These are phyloP conservation scores for Papiliotrema flavescens DNA, from an alignment of 1,284 basidiomycete genomes.

Conservation along the genomic window DNA sequence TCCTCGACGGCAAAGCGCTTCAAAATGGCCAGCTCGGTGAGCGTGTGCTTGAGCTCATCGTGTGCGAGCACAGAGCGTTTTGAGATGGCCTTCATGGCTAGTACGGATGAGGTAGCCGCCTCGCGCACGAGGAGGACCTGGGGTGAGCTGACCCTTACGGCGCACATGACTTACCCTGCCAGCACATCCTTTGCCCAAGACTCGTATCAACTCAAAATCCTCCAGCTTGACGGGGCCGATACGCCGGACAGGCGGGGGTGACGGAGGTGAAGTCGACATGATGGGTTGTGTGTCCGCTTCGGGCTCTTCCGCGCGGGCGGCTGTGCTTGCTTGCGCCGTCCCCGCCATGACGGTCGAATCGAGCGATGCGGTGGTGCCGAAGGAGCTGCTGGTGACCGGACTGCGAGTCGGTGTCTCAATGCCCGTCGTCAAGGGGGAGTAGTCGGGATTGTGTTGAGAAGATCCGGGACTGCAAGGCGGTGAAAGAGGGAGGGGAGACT, in stretches of 20 bases:
- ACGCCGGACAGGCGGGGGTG: background rate
- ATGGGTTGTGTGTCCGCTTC: background rate
- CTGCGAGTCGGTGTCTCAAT: background rate
- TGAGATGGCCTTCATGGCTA: slow-evolving; percentile 93
- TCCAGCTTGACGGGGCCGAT: slow-evolving; percentile 59
- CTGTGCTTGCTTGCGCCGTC: too few relatives aligned
- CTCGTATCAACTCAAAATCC: slow-evolving; percentile 94
- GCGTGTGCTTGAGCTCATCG: slow-evolving; percentile 89
- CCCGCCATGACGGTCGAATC: background rate
- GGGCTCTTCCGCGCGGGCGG: background rate
- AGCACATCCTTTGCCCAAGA: slow-evolving; percentile 92
- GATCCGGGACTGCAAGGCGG: slow-evolving; percentile 1
- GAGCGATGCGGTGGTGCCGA: background rate
- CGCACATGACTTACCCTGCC: slow-evolving; percentile 62
- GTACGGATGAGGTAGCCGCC: slow-evolving; percentile 65
- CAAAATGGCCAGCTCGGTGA: slow-evolving; percentile 90
- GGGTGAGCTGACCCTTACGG: background rate
- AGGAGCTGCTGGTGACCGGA: background rate
- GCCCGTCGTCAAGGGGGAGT: background rate
- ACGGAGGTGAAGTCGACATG: background rate
- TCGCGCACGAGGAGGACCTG: slow-evolving; percentile 77
- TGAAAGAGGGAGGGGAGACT: slow-evolving; percentile 1
- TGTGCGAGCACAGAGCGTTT: slow-evolving; percentile 93
- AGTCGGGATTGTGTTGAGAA: background rate
- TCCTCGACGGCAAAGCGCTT: slow-evolving; percentile 74